Conservation (phyloP, 2,329 filamentous ascomycete genomes). For the Ophiostoma sp. region DNA sequence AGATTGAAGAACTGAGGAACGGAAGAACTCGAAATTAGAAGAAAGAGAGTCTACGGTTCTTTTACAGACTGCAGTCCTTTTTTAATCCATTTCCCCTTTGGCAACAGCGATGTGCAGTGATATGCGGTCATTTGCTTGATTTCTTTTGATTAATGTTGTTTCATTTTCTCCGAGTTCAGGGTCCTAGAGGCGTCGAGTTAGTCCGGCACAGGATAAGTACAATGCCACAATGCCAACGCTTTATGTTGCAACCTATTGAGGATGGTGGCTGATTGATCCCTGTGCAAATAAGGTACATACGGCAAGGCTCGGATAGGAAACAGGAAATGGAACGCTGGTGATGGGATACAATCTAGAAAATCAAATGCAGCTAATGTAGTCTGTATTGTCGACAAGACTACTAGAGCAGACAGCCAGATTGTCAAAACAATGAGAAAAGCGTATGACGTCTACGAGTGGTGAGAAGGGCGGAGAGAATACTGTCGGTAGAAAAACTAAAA, state of each 20-base stretch:
- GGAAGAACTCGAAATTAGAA: too few relatives aligned
- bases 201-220: not conserved
- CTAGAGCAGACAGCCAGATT: too few relatives aligned
- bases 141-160: not conserved
- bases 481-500: not conserved
- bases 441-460: slow-evolving; percentile 5
- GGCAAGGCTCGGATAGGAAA: not conserved
- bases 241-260: not conserved
- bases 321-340: not conserved
- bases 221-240: not conserved
- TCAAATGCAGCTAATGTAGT: too few relatives aligned
- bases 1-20: too few relatives aligned
- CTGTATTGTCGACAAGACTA: too few relatives aligned
- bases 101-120: not conserved
- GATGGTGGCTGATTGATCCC: not conserved
- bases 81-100: not conserved
- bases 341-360: not conserved
- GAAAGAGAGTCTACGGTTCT: not conserved
- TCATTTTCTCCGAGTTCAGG: slow-evolving; percentile 11
- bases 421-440: too few relatives aligned
- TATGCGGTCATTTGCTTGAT: not conserved
- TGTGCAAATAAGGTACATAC: slow-evolving; percentile 1
- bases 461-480: slow-evolving; percentile 11
- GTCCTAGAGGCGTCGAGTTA: not conserved
- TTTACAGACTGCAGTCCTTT: not conserved